Base-by-base conservation (phyloP, 148 eudicot genomes). In the Fagopyrum esculentum region DNA sequence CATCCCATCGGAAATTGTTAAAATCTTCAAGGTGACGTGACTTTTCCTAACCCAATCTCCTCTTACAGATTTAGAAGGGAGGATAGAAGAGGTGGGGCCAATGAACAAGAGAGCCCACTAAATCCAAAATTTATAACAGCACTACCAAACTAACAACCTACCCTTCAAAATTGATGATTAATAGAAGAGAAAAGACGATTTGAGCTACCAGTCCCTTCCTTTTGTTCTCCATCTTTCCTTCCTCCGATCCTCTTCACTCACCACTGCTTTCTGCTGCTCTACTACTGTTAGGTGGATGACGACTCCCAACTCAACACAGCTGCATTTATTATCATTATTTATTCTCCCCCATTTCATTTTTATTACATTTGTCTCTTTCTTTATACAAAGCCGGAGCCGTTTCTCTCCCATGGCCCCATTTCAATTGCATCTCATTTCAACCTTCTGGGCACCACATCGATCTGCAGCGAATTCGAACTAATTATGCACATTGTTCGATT, bases 221-320 rank as follows among this genome's bases (percentile, higher is more conserved):
- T 49, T 49, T 49, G 3, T 12, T 47, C 12, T 12, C 71, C 30
- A 66, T 40, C 71, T 66, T 46, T 66, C 71, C 45, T 64, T 49
- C 52, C 15, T 49, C 52, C 52, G 40, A 35, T 35, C 40, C 2
- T 35, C 40, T 35, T 22, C 26, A 22, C 26, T 22, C 64, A 19
- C 30, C 64, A 59, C 63, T 57, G 10, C 26, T 22, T 22, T 22
- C 26, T 22, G 26, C 71, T 29, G 46, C 17, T 12, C 52, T 66
- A 15, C 30, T 35, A 40, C 71, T 40, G 71, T 40, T 66, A 66
- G 71, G 71, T 66, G 47, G 46, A 66, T 66, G 69, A 63, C 2
- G 40, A 35, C 40, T 35, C 40, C 40, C 40, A 35, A 11, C 45
- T 30, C 43, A 30, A 63, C 45, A 30, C 69, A 11, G 71, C 40